Evolutionary conservation across 108 stramenopile genomes (phyloP).

Genomic region (Fistulifera solaris): DNA sequence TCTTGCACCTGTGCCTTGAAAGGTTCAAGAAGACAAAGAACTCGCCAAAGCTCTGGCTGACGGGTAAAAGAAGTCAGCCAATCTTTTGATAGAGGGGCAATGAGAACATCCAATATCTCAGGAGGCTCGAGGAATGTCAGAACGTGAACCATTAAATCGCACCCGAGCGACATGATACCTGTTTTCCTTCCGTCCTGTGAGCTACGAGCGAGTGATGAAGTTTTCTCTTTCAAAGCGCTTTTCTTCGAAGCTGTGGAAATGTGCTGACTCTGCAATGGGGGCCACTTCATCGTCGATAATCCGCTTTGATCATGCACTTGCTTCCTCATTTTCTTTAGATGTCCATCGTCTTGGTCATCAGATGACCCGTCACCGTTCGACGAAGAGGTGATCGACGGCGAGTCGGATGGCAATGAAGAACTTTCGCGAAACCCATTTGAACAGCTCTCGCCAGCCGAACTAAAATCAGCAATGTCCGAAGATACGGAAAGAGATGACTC

Average conservation of each 20-base stretch:
- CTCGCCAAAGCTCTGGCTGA: slow-evolving; percentile 71
- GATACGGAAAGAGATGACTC: slow-evolving; percentile 10
- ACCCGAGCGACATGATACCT: slow-evolving; percentile 39
- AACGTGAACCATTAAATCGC: slow-evolving; percentile 69
- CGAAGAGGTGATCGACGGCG: background rate
- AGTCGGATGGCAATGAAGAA: background rate
- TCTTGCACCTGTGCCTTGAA: slow-evolving; percentile 66
- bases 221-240: background rate
- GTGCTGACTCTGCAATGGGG: background rate
- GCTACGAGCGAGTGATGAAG: background rate
- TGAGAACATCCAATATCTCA: slow-evolving; percentile 52
- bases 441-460: slow-evolving; percentile 9
- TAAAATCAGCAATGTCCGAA: slow-evolving; percentile 30
- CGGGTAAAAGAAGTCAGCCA: slow-evolving; percentile 54
- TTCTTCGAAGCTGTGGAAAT: background rate
- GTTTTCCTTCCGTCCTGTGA: slow-evolving; percentile 3
- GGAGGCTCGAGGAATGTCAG: slow-evolving; percentile 61
- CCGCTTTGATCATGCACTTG: background rate
- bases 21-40: slow-evolving; percentile 63
- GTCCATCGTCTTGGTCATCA: background rate
- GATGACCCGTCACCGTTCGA: slow-evolving; percentile 1
- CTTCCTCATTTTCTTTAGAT: too few relatives aligned
- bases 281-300: background rate
- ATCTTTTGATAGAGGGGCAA: slow-evolving; percentile 61
- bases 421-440: too few relatives aligned